Evolutionary conservation across 192 early-diverging fungal species (phyloP), one percentile per base, ranked within the genome.

Genomic region (Oehlia diaphana): DNA sequence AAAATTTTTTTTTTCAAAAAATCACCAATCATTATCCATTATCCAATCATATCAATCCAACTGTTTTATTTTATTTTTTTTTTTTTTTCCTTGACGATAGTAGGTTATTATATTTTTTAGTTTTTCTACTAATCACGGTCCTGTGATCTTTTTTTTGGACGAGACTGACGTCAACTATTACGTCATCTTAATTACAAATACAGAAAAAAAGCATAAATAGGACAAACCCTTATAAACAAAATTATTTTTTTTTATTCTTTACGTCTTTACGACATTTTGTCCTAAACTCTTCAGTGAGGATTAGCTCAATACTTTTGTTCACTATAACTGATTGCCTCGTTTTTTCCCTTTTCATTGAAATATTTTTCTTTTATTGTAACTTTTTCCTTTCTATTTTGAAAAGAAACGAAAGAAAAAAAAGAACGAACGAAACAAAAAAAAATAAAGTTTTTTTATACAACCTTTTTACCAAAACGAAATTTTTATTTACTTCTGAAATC

Each of bases 271-370:
- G 31, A 2, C 19, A 4, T 58, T 26, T 53, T 58, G 53, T 58
- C 21, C 50, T 73, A 73, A 73, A 53, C 72, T 73, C 72, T 73
- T 73, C 23, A 73, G 72, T 73, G 72, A 73, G 72, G 47, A 73
- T 73, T 73, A 73, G 72, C 28, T 13, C 3, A 28, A 65, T 65
- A 31, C n/a, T 73, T 10, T 23, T 50, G 9, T 73, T 58, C 9
- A 12, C 23, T 31, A 23, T 50, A 73, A 21, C 49, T 44, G 26
- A 50, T 44, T 73, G 26, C 42, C n/a, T 23, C 33, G 35, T 31
- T 44, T 44, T 71, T 42, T 35, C 69, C 64, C 64, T 31, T 70
- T 71, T 37, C 69, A n/a, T 71, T 71, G 19, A 35, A 19, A 68
- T 44, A 44, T 44, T 44, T 26, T 44, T 66, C 6, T 66, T 66